Evolutionary conservation across 306 rosid species (phyloP), one percentile per base, ranked within the genome.

Genomic region (Sindora glabra): DNA sequence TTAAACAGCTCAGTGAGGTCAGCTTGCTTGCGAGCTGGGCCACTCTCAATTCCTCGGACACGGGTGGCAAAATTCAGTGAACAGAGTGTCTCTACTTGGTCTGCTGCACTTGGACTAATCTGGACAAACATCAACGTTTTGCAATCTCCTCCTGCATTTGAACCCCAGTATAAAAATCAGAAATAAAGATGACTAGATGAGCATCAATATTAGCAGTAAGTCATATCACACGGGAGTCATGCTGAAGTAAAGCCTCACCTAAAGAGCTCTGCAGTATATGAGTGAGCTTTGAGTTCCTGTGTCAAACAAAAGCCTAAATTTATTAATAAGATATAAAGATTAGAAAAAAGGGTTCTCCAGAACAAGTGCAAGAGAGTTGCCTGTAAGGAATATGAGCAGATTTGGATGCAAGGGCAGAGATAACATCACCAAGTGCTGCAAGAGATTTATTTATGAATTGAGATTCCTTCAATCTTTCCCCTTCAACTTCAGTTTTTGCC

Each of bases 121-220:
- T 92, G 99, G 56, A 92, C 99, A 77, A 92, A 88, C 99, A 92
- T 92, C 63, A 92, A 67, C 8, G 99, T 92, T 84, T 92, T 92
- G 77, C 99, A 89, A 72, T 92, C 96, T 74, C 99, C 96, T 40
- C 99, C 99, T 92, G 86, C 78, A 79, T 37, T 54, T 74, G 56
- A 66, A 56, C 19, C 67, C 41, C 65, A 17, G 41, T 60, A n/a
- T 71, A 57, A 79, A n/a, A n/a, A n/a, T n/a, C 50, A 62, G 36
- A 16, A 23, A 48, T 27, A 9, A 47, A 26, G 15, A 30, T n/a
- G n/a, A n/a, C n/a, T n/a, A n/a, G n/a, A n/a, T n/a, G n/a, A n/a
- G n/a, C n/a, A n/a, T 26, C n/a, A 38, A 29, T 10, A 22, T 29
- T 49, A 57, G 44, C 33, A 16, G 61, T 11, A 18, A 38, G 56